Conservation (phyloP, 2,329 filamentous ascomycete genomes). For the Beauveria medogensis region DNA sequence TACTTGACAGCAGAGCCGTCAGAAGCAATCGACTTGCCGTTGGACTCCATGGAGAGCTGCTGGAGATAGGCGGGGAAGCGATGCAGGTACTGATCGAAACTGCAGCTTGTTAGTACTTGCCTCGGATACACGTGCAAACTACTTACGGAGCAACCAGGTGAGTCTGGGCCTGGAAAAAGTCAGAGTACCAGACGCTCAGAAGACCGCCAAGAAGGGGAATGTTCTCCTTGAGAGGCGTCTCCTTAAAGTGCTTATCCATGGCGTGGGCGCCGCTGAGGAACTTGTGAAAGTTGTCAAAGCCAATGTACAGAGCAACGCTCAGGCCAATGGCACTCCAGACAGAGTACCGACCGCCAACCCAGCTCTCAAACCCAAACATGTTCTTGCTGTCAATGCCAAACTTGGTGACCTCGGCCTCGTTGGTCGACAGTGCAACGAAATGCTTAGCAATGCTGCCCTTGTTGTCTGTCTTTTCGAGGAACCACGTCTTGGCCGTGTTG, state of each 20-base stretch:
- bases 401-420: conserved; percentile 90
- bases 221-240: conserved; percentile 85
- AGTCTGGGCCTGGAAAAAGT: conserved; percentile 97
- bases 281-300: conserved; percentile 94
- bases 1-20: conserved; percentile 89
- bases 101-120: conserved; percentile 24
- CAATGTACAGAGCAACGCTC: conserved; percentile 89
- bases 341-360: conserved; percentile 96
- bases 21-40: conserved; percentile 93
- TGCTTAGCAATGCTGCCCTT: conserved; percentile 92
- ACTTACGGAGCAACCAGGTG: conserved; percentile 90
- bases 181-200: conserved; percentile 95
- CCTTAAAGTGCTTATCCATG: conserved; percentile 97
- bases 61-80: conserved; percentile 98
- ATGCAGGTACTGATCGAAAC: conserved; percentile 98
- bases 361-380: conserved; percentile 99
- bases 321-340: conserved; percentile 98
- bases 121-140: neutral
- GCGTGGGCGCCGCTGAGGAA: conserved; percentile 91
- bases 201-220: conserved; percentile 89
- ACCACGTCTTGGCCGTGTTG: conserved; percentile 95
- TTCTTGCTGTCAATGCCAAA: conserved; percentile 98
- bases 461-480: conserved; percentile 70
- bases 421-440: conserved; percentile 96
- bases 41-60: conserved; percentile 99